A percentile compares a stretch with the other conserved stretches of the same genome.
Conservation (phyloP, 495 filamentous ascomycete genomes). For the Penicillium subrubescens region DNA sequence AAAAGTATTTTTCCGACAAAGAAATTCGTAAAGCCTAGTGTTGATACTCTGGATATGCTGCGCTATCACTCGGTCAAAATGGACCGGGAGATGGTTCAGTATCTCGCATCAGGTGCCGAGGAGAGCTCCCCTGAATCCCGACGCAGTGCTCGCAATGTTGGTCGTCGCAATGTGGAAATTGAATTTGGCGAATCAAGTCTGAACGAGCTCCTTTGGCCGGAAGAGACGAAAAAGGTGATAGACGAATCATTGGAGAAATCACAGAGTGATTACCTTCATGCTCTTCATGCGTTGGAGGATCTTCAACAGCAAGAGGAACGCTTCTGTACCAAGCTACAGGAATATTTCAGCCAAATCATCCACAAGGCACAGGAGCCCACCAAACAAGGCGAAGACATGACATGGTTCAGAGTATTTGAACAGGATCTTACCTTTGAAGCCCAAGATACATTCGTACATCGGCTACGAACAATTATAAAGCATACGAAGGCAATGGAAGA, state of each 20-base stretch:
- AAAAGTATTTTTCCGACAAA: neutral
- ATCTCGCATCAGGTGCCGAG: neutral
- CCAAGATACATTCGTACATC: neutral
- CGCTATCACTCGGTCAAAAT: slow-evolving; percentile 4
- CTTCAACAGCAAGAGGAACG: neutral
- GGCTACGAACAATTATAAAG: neutral
- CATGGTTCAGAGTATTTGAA: neutral
- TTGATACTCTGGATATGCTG: slow-evolving; percentile 12
- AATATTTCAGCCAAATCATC: neutral
- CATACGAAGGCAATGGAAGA: neutral
- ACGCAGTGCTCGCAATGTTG: neutral
- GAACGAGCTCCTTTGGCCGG: neutral
- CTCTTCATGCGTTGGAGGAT: neutral
- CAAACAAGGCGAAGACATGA: neutral
- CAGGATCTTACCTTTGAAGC: neutral
- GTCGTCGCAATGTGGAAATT: neutral
- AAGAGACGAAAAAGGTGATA: neutral
- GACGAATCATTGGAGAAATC: neutral
- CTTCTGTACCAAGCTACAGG: neutral
- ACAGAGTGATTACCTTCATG: neutral
- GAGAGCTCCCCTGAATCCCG: neutral
- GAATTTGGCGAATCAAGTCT: neutral
- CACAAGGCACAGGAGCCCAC: neutral
- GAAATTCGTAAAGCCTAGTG: neutral
- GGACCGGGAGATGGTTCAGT: slow-evolving; percentile 8